Evolutionary conservation across 257 asterid genomes (phyloP), one percentile per base, ranked within the genome.

Genomic region (Verbascum thapsus): DNA sequence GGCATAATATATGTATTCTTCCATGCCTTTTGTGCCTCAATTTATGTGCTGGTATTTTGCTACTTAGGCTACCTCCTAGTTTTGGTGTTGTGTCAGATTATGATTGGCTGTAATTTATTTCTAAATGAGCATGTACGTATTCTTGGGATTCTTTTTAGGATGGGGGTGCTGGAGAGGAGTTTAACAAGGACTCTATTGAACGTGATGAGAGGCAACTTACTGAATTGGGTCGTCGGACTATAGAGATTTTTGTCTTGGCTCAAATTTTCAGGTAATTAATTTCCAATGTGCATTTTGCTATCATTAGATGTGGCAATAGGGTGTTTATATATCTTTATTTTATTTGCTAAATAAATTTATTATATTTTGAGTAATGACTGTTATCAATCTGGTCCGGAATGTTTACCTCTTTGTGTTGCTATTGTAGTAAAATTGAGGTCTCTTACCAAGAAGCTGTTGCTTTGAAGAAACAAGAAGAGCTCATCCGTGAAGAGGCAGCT

Each of bases 191-290:
- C 73, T 83, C 90, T 63, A 73, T 84, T 63, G 95, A 83, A 60
- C 82, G 88, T 34, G 98, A 87, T 50, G 96, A 90, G 84, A 87
- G 94, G 77, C 81, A 97, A 53, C 88, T 94, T 43, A 87, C 97
- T 73, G 96, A 87, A 74, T 80, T 94, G 73, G 99, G 99, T 59
- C 90, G 97, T 37, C 85, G 96, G 61, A 94, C 99, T 63, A 85
- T 94, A 63, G 99, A 94, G 78, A 85, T 85, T 72, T 87, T 87
- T 69, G 83, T 87, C 63, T 80, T 94, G 18, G 88, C 85, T 61
- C 95, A 94, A 67, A 82, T 94, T 58, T 94, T 87, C 80, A 94
- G 96, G 99, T 89, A 79, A 37, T 39, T 32, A 3, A 57, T 58
- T 17, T 42, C 30, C 30, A 32, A 12, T 15, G 16, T 23, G 39